Conservation (phyloP, 2,329 filamentous ascomycete genomes). For the Hypoxylon sp. region DNA sequence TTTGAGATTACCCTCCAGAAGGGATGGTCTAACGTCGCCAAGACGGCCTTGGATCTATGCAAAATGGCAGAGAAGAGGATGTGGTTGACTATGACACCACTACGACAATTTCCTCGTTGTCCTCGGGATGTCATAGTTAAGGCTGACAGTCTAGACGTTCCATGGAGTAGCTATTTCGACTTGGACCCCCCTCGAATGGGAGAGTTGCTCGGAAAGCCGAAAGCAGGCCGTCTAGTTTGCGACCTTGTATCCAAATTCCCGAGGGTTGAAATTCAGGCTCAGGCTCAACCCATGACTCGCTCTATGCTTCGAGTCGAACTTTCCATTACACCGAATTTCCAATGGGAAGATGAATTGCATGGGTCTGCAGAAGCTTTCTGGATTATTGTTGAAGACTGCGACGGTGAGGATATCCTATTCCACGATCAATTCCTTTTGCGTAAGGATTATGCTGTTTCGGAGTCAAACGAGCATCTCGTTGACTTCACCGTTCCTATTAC, state of each 20-base stretch:
- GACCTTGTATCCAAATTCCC: conserved; percentile 91
- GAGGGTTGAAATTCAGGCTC: conserved; percentile 88
- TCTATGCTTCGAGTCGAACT: conserved; percentile 92
- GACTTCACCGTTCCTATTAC: conserved; percentile 97
- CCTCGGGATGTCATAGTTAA: conserved; percentile 88
- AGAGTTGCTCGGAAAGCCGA: conserved; percentile 89
- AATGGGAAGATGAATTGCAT: conserved; percentile 92
- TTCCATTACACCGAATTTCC: conserved; percentile 91
- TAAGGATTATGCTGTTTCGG: conserved; percentile 84
- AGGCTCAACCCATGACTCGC: conserved; percentile 92
- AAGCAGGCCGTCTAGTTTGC: conserved; percentile 85
- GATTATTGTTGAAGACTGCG: conserved; percentile 97
- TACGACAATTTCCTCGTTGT: conserved; percentile 87
- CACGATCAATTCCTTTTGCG: conserved; percentile 94
- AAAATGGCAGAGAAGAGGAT: conserved; percentile 99
- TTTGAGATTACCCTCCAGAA: conserved; percentile 99
- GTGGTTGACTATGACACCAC: conserved; percentile 98
- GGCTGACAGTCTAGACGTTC: conserved; percentile 92
- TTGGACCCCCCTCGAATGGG: conserved; percentile 96
- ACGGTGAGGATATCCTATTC: conserved; percentile 94
- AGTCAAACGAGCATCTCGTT: conserved; percentile 91
- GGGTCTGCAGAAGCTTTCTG: conserved; percentile 92
- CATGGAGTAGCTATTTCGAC: conserved; percentile 94
- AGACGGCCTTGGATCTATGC: conserved; percentile 90
- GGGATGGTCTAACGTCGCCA: conserved; percentile 92